Conservation (phyloP, 75 land plant genomes). For the Cunninghamia lanceolata region DNA sequence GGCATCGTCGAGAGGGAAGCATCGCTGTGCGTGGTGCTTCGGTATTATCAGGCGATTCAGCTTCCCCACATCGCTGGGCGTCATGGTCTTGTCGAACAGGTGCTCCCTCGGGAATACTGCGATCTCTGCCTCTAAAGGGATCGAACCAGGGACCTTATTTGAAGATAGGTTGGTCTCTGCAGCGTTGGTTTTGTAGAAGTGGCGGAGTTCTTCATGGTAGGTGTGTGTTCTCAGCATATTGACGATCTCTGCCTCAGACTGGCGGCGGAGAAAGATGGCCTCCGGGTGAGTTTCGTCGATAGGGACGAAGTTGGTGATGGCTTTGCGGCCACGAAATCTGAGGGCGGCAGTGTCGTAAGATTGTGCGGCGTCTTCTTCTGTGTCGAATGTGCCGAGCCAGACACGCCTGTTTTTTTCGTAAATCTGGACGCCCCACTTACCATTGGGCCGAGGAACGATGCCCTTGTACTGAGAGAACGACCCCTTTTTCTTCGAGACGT, state of each 20-base stretch:
- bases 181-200: background rate
- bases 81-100: constrained; percentile 17
- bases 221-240: constrained; percentile 44
- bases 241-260: constrained; percentile 30
- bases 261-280: constrained; percentile 21
- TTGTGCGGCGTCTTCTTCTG: constrained; percentile 41
- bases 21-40: constrained; percentile 20
- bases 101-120: constrained; percentile 6
- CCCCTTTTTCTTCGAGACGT: too few relatives aligned
- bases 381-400: constrained; percentile 54
- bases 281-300: constrained; percentile 8
- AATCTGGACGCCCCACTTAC: constrained; percentile 55
- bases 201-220: constrained; percentile 34
- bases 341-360: constrained; percentile 46
- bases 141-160: too few relatives aligned
- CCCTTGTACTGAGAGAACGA: constrained; percentile 42
- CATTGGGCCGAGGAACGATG: constrained; percentile 53
- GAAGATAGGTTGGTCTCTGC: background rate
- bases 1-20: background rate
- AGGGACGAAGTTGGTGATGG: constrained; percentile 40
- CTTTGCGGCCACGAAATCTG: constrained; percentile 44
- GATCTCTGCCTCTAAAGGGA: background rate
- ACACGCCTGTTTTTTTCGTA: constrained; percentile 48
- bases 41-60: constrained; percentile 23
- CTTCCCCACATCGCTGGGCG: constrained; percentile 29